A percentile compares a stretch with the other conserved stretches of the same genome.
Evolutionary conservation across 164 flowering plant species (phyloP).

Genomic region (Magnolia changhungtana): DNA sequence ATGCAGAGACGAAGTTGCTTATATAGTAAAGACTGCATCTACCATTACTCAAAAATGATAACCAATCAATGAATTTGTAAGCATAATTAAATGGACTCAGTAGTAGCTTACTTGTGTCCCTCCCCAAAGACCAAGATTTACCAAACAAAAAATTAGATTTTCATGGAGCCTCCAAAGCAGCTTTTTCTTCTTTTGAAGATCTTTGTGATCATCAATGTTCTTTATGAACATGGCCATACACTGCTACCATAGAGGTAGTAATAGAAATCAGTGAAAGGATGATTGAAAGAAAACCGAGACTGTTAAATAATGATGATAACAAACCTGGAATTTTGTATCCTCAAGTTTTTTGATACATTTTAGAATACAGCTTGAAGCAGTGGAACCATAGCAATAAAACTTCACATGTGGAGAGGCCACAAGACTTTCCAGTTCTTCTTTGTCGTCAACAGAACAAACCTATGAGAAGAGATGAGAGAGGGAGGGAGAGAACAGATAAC

Average conservation of each 20-base stretch:
- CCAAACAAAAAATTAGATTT: conserved; percentile 55
- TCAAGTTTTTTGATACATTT: conserved; percentile 39
- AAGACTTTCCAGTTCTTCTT: conserved; percentile 57
- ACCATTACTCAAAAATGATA: neutral
- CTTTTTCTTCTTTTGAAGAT: conserved; percentile 37
- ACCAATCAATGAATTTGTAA: neutral
- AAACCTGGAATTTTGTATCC: conserved; percentile 66
- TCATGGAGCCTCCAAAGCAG: conserved; percentile 54
- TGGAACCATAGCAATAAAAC: conserved; percentile 52
- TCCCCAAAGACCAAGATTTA: conserved; percentile 80
- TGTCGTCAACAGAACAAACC: conserved; percentile 75
- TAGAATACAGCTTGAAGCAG: conserved; percentile 21
- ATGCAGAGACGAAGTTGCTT: neutral
- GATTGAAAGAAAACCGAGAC: neutral
- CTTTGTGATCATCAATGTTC: conserved; percentile 30
- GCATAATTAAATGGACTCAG: neutral
- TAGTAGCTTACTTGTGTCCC: conserved; percentile 54
- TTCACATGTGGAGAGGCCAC: conserved; percentile 63
- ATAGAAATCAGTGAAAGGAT: conserved; percentile 12
- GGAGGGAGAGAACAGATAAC: neutral
- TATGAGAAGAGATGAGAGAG: conserved; percentile 16
- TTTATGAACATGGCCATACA: conserved; percentile 37
- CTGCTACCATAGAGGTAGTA: conserved; percentile 35
- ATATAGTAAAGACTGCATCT: neutral
- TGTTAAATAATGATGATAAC: neutral